These are phyloP conservation scores for Coleophoma eucalyptorum DNA, from an alignment of 2,329 filamentous ascomycete genomes.

Conservation along the genomic window DNA sequence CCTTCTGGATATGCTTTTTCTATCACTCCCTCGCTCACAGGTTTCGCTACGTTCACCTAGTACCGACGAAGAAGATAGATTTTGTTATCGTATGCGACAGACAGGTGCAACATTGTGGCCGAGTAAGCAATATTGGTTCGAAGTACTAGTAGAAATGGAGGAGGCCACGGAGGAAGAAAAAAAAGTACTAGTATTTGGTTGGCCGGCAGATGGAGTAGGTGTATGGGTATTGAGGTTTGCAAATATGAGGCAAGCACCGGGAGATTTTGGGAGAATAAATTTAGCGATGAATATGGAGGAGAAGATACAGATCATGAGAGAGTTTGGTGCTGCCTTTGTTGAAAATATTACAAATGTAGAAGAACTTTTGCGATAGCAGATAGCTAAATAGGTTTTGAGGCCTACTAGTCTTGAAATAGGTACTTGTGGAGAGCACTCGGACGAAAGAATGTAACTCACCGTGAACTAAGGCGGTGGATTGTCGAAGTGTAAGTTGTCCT, in stretches of 20 bases:
- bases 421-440: too few species aligned
- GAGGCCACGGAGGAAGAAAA: neutral
- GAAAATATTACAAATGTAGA: neutral
- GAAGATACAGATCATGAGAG: neutral
- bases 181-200: neutral
- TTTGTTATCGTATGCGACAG: neutral
- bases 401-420: too few species aligned
- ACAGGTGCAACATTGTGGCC: neutral
- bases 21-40: neutral
- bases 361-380: too few species aligned
- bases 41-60: neutral
- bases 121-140: neutral
- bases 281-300: neutral
- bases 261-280: neutral
- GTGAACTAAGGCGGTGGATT: conserved; percentile 6
- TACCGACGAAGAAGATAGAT: neutral
- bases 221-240: neutral
- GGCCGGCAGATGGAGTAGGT: neutral
- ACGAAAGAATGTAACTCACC: too few species aligned
- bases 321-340: neutral
- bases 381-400: too few species aligned
- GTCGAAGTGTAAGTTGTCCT: conserved; percentile 8
- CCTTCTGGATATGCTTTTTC: neutral
- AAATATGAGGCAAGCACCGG: neutral
- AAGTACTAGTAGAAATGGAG: neutral